These are phyloP conservation scores for Fusarium sp. DNA, from an alignment of 2,329 filamentous ascomycete genomes.

Conservation along the genomic window DNA sequence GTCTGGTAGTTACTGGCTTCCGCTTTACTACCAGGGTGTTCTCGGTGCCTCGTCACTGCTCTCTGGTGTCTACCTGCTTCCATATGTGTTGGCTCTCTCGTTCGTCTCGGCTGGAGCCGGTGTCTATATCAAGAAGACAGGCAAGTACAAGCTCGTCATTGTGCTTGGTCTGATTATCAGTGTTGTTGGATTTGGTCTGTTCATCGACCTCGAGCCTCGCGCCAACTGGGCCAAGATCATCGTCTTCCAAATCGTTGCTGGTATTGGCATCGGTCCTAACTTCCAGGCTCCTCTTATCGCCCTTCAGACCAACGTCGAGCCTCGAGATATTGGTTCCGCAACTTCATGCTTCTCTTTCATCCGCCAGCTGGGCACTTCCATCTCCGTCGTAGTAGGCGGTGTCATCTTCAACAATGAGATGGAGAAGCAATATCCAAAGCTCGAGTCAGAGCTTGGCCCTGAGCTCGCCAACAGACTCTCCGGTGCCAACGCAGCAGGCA, in stretches of 20 bases:
- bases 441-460: slow-evolving; percentile 63
- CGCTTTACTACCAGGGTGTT: slow-evolving; percentile 86
- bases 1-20: slow-evolving; percentile 81
- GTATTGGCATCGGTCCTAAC: slow-evolving; percentile 74
- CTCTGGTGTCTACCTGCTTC: slow-evolving; percentile 80
- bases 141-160: slow-evolving; percentile 73
- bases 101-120: slow-evolving; percentile 69
- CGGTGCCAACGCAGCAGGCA: slow-evolving; percentile 71
- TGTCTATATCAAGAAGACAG: slow-evolving; percentile 71
- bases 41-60: slow-evolving; percentile 75
- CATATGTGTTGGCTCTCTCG: slow-evolving; percentile 75
- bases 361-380: slow-evolving; percentile 75
- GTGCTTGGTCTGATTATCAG: slow-evolving; percentile 68
- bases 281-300: slow-evolving; percentile 78
- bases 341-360: slow-evolving; percentile 76
- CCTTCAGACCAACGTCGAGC: slow-evolving; percentile 71
- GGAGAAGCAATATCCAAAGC: slow-evolving; percentile 63
- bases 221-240: slow-evolving; percentile 68
- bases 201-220: slow-evolving; percentile 70
- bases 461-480: slow-evolving; percentile 64
- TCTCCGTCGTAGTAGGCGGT: slow-evolving; percentile 79
- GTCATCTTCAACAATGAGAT: slow-evolving; percentile 84
- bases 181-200: slow-evolving; percentile 73
- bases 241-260: slow-evolving; percentile 72
- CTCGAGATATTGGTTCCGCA: slow-evolving; percentile 74